Evolutionary conservation across 306 rosid genomes (phyloP).

Genomic region (Hippophae gyantsensis): DNA sequence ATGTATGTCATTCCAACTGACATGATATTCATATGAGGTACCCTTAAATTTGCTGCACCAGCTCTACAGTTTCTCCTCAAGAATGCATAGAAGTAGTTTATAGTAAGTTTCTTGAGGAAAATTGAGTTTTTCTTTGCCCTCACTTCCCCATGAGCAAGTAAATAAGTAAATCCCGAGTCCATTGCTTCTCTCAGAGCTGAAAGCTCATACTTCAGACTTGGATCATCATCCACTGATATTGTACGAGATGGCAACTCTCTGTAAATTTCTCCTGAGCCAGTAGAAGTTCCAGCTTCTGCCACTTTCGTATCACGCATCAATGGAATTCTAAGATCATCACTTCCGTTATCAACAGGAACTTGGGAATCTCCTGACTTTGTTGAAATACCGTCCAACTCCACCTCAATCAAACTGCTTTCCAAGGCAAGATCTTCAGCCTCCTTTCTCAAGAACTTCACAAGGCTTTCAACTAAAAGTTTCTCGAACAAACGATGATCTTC

Average conservation of each 20-base stretch:
- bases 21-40: conserved; percentile 86
- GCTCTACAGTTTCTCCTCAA: conserved; percentile 82
- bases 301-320: conserved; percentile 37
- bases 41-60: conserved; percentile 74
- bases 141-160: conserved; percentile 85
- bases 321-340: conserved; percentile 60
- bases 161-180: conserved; percentile 85
- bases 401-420: conserved; percentile 39
- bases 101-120: conserved; percentile 67
- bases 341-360: conserved; percentile 24
- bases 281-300: conserved; percentile 27
- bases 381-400: conserved; percentile 33
- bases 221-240: conserved; percentile 63
- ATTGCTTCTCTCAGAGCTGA: conserved; percentile 80
- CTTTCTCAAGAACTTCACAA: conserved; percentile 71
- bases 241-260: conserved; percentile 43
- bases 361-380: conserved; percentile 33
- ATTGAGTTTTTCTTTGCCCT: conserved; percentile 84
- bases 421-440: conserved; percentile 74
- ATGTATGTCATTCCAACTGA: conserved; percentile 86
- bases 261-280: conserved; percentile 26
- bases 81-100: conserved; percentile 85
- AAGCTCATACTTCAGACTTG: conserved; percentile 78
- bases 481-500: conserved; percentile 51
- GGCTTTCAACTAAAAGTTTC: conserved; percentile 30